Conservation (phyloP, 768 basidiomycete species). For the Pleurotus sapidus region DNA sequence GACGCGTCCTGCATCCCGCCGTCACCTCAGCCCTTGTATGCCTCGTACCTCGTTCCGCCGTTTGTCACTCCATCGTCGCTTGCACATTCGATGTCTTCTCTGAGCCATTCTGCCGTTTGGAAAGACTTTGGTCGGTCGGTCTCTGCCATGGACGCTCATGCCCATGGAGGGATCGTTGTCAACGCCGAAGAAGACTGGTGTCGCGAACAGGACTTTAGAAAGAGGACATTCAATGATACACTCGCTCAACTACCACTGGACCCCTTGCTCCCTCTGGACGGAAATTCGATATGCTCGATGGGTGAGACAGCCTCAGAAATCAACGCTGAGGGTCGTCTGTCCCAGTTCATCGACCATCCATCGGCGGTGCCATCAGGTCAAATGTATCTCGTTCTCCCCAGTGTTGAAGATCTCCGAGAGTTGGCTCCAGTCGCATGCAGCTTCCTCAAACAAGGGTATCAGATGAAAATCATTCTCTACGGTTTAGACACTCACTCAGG, state of each 20-base stretch:
- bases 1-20: slow-evolving; percentile 31
- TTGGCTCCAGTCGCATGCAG: slow-evolving; percentile 7
- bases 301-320: too few relatives aligned
- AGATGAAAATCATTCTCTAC: slow-evolving; percentile 5
- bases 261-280: too few relatives aligned
- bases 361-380: not conserved
- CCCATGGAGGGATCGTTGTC: slow-evolving; percentile 37
- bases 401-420: not conserved
- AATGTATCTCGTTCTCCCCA: slow-evolving; percentile 9
- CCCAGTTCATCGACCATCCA: too few relatives aligned
- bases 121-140: slow-evolving; percentile 22
- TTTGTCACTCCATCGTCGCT: slow-evolving; percentile 44
- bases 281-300: too few relatives aligned
- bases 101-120: slow-evolving; percentile 18
- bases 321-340: too few relatives aligned
- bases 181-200: not conserved
- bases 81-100: slow-evolving; percentile 17
- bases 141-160: slow-evolving; percentile 21
- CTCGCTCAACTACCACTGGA: too few relatives aligned
- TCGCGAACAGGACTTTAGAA: not conserved
- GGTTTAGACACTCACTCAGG: not conserved
- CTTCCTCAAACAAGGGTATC: slow-evolving; percentile 5
- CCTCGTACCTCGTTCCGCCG: slow-evolving; percentile 58
- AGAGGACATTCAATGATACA: too few relatives aligned
- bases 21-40: slow-evolving; percentile 30